Evolutionary conservation across 2,329 filamentous ascomycete species (phyloP), one percentile per base, ranked within the genome.

Genomic region (Fusarium tanahbumbuense): DNA sequence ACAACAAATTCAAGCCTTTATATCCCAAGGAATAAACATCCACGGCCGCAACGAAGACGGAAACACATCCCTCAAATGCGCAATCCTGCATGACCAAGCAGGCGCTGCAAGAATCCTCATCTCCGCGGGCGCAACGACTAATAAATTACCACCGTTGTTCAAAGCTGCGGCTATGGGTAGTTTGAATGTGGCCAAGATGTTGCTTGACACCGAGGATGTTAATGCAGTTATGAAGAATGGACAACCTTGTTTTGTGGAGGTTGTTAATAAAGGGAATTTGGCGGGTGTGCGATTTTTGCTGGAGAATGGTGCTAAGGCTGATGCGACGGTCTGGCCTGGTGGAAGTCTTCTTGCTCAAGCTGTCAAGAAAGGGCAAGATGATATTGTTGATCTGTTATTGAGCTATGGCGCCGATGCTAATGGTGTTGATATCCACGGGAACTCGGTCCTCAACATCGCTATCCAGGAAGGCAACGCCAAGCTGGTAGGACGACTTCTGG

Each of bases 41-140:
- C 47, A 64, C 20, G 59, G 61, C 9, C 49, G 59, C 4, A 64
- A 57, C 7, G 49, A 57, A 12, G 50, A 64, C 6, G 61, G 61
- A 4, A 41, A 64, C 16, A 64, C 61, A 6, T 44, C 61, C 1
- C n/a, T 64, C 1, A 49, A 45, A 8, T 64, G 61, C 1, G 50
- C 61, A 2, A 64, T 64, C 1, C 16, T 13, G 18, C 20, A 18
- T 0, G 61, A 64, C 6, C 59, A 64, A 32, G 50, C 32, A 2
- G 30, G 25, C 3, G 37, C 61, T 1, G 27, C 37, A 20, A 2
- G 25, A 3, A 15, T 57, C 6, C 59, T 64, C 7, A 10, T 64
- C 11, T 55, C 54, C 1, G 60, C 40, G 6, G 61, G 59, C 8
- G 61, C 50, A 5, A 37, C 28, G 6, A 37, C 40, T 3, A 57